Base-by-base conservation (phyloP, 257 asterid genomes). In the Parsonsia alboflavescens region DNA sequence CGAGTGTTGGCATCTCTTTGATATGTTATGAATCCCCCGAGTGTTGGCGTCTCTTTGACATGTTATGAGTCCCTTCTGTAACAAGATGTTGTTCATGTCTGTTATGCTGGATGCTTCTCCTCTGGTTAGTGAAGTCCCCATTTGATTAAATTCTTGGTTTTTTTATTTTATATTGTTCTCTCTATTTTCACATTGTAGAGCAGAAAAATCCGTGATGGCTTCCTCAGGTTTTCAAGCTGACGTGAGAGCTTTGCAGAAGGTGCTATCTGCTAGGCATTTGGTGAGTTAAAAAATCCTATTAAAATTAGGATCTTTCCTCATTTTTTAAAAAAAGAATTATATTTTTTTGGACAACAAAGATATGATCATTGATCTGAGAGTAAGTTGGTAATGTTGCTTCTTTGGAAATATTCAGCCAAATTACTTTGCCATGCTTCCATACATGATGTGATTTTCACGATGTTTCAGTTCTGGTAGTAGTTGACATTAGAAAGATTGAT, bases 181-280 rank as follows among this genome's bases (percentile, higher is more conserved):
- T n/a, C n/a, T 33, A 33, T 57, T 58, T 36, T 75, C 73, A 39
- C 9, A 17, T 71, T 71, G 76, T 77, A 93, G 98, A 72, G 96
- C 93, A 79, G 98, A 87, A 79, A 93, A 87, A 80, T 82, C 93
- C 15, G 85, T 89, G 81, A 83, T 91, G 96, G 97, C 98, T 68
- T 91, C 98, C 39, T 93, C 97, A 53, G 97, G 97, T 49, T 93
- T 93, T 87, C 98, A 93, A 83, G 98, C 98, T 82, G 98, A 93
- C 61, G 97, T 93, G 61, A 85, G 96, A 79, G 97, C 98, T 81
- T 83, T 93, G 86, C 97, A 93, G 83, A 93, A 93, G 89, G 79
- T 75, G 57, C 76, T 85, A 76, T 74, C 83, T 57, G 84, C 86
- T 22, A 85, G 83, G 73, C 88, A 85, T 70, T 64, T 80, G 83